A percentile compares a stretch with the other conserved stretches of the same genome.
phyloP scores from a whole-genome alignment of 805 yeast species.

The Pichia phayaonensis region DNA sequence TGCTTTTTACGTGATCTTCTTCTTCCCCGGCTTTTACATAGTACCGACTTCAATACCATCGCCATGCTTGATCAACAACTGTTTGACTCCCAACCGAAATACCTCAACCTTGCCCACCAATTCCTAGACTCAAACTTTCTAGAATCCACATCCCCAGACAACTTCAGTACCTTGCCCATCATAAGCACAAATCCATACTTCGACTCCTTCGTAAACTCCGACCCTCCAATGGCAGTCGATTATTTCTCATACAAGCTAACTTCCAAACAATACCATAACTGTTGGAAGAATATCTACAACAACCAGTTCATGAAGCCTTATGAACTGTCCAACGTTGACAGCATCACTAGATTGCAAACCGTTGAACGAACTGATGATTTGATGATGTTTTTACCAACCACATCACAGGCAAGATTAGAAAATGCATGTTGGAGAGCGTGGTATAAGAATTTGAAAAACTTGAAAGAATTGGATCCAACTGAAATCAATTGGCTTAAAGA shows the following conservation, averaged over 20 bases:
- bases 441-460: conserved; percentile 68
- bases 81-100: conserved; percentile 2
- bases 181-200: conserved; percentile 14
- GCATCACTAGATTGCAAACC: conserved; percentile 15
- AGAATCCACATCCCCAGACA: conserved; percentile 14
- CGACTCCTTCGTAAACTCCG: conserved; percentile 8
- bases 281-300: conserved; percentile 35
- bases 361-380: conserved; percentile 27
- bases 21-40: too few species aligned
- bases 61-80: background rate
- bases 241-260: conserved; percentile 33
- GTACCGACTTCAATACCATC: too few species aligned
- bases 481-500: conserved; percentile 47
- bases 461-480: conserved; percentile 39
- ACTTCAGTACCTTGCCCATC: conserved; percentile 21
- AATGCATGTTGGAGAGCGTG: conserved; percentile 94
- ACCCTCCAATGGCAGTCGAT: conserved; percentile 30
- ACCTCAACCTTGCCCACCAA: conserved; percentile 21
- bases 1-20: too few species aligned
- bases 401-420: conserved; percentile 45
- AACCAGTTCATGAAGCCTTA: conserved; percentile 29
- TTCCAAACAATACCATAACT: conserved; percentile 30
- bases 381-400: conserved; percentile 28
- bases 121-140: conserved; percentile 27
- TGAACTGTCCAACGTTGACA: conserved; percentile 24